Evolutionary conservation across 176 grass and related monocot genomes (phyloP).

Genomic region (Pharus latifolius): DNA sequence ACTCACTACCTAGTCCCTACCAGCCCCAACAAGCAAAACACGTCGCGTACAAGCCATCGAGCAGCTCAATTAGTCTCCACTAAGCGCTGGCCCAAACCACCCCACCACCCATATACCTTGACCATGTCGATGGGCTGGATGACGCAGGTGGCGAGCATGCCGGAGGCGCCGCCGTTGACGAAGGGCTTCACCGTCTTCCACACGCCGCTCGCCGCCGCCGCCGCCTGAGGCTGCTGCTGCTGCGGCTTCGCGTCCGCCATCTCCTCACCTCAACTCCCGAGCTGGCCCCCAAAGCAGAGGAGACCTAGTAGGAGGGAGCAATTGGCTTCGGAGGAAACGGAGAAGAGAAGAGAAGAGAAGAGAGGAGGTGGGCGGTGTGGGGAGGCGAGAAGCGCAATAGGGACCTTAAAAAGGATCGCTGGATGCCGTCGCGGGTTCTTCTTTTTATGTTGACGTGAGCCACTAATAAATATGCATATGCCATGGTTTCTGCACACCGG

Average conservation of each 20-base stretch:
- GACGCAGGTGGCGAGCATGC: constrained; percentile 75
- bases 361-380: too few species aligned
- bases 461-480: background rate
- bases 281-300: background rate
- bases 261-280: constrained; percentile 1
- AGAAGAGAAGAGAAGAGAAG: too few species aligned
- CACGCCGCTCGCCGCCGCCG: constrained; percentile 21
- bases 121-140: constrained; percentile 88
- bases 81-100: background rate
- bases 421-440: constrained; percentile 19
- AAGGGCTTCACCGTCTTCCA: constrained; percentile 75
- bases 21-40: too few species aligned
- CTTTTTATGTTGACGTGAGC: background rate
- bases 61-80: background rate
- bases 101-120: constrained; percentile 22
- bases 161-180: constrained; percentile 60
- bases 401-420: background rate
- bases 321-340: too few species aligned
- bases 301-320: background rate
- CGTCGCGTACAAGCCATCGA: background rate
- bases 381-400: too few species aligned
- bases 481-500: too few species aligned
- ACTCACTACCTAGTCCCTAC: too few species aligned
- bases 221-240: constrained; percentile 8
- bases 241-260: constrained; percentile 66